Conservation (phyloP, 2,329 filamentous ascomycete genomes). For the Penicillium sp. region DNA sequence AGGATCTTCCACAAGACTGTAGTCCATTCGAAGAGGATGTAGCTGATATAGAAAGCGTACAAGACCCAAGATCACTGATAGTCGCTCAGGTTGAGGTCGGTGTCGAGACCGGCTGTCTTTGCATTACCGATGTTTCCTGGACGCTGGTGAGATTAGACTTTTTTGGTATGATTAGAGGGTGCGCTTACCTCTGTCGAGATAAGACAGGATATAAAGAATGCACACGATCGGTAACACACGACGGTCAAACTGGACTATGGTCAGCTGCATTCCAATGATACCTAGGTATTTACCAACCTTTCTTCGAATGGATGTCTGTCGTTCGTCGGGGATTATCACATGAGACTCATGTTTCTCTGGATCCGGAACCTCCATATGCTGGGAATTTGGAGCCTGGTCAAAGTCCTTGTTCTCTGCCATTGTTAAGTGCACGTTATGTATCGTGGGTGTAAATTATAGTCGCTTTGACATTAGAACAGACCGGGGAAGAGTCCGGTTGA, state of each 20-base stretch:
- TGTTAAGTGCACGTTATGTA: too few species aligned
- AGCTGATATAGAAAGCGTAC: conserved; percentile 28
- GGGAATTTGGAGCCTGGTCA: not conserved
- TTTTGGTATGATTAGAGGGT: too few species aligned
- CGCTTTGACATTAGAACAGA: too few species aligned
- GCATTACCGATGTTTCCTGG: conserved; percentile 27
- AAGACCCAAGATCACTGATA: conserved; percentile 28
- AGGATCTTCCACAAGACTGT: conserved; percentile 28
- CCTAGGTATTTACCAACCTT: conserved; percentile 7
- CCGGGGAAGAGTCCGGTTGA: too few species aligned
- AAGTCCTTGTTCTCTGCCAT: conserved; percentile 4
- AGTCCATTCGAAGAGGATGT: conserved; percentile 29
- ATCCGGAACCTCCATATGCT: conserved; percentile 7
- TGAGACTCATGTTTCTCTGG: not conserved
- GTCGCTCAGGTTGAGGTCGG: conserved; percentile 19
- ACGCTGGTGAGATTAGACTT: not conserved
- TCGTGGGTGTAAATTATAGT: too few species aligned
- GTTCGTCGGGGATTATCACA: conserved; percentile 2
- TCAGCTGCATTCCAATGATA: not conserved
- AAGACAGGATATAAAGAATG: conserved; percentile 26
- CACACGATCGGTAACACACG: conserved; percentile 26
- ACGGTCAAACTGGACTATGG: not conserved
- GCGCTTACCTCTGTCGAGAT: conserved; percentile 22
- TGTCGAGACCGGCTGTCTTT: conserved; percentile 25
- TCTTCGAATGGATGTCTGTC: conserved; percentile 16